Base-by-base conservation (phyloP, 495 filamentous ascomycete species). In the Penicillium robsamsonii region DNA sequence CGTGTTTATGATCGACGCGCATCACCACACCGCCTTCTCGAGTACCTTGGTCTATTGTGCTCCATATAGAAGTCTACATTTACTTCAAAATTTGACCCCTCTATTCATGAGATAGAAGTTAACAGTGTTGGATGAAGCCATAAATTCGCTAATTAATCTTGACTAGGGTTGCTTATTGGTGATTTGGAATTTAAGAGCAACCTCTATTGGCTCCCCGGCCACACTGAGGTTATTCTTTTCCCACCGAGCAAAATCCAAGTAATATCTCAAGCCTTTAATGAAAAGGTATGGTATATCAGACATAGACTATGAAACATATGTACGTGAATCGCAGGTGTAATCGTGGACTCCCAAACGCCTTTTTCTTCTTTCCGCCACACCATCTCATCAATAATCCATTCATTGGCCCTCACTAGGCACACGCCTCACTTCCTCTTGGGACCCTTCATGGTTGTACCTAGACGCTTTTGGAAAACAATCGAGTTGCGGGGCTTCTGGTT, bases 401-500 rank as follows among this genome's bases (percentile, higher is more conserved):
- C 29, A 38, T n/a, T 44, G 25, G 25, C 38, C 31, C n/a, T 37
- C 18, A 38, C 15, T 37, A 5, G 6, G 9, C 25, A 27, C 1
- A 50, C 17, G 13, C 38, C 44, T 70, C 58, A 75, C 57, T 69
- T 73, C 53, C 55, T 70, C 60, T 70, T 75, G 4, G 68, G 53
- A 20, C 56, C 46, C 46, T 62, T 68, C 56, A 67, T 73, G 18
- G 42, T 33, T 38, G 73, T 73, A 9, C 62, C 66, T 18, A 57
- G 59, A 27, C 61, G 66, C 27, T 57, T 42, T 40, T 58, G 57
- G 50, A 81, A 81, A 27, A 78, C 70, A 44, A 81, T 80, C 11
- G 74, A 74, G 52, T 69, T 65, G 45, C 72, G 74, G 11, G 68
- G 67, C 58, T 75, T 77, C 37, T 65, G 66, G 49, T 72, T 68